Percentiles rank a stretch among this genome's conserved stretches.
Evolutionary conservation across 768 basidiomycete species (phyloP).

Genomic region (Rhodotorula graminis): DNA sequence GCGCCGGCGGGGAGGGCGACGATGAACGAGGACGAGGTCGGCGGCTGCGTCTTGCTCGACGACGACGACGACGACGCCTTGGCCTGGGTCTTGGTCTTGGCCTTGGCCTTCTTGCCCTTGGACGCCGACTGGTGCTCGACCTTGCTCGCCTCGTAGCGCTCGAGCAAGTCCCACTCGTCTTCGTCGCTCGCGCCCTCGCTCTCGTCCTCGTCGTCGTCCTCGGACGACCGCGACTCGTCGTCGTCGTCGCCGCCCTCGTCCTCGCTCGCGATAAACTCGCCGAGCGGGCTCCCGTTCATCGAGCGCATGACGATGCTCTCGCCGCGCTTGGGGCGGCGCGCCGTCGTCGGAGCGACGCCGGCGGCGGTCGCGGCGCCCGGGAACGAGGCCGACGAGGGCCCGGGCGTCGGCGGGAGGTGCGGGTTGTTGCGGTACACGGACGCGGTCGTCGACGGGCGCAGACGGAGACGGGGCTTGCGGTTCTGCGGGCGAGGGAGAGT

Average conservation of each 20-base stretch:
- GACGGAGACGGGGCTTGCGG: neutral
- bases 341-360: neutral
- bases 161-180: neutral
- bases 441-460: conserved; percentile 7
- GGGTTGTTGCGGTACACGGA: conserved; percentile 28
- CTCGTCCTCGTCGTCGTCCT: neutral
- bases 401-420: neutral
- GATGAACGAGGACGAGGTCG: neutral
- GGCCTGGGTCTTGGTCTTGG: neutral
- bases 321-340: conserved; percentile 11
- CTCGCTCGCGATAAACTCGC: conserved; percentile 28
- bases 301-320: conserved; percentile 26
- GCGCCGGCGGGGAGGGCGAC: neutral
- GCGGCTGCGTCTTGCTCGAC: neutral
- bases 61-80: neutral
- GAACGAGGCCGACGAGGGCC: neutral
- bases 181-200: neutral
- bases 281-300: conserved; percentile 22
- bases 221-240: conserved; percentile 2
- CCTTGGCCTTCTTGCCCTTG: neutral
- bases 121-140: conserved; percentile 6
- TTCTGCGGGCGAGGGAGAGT: neutral
- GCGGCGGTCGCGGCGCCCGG: neutral
- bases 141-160: neutral
- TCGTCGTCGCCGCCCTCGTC: conserved; percentile 5